These are phyloP conservation scores for Alternaria metachromatica DNA, from an alignment of 2,329 filamentous ascomycete genomes.

Conservation along the genomic window DNA sequence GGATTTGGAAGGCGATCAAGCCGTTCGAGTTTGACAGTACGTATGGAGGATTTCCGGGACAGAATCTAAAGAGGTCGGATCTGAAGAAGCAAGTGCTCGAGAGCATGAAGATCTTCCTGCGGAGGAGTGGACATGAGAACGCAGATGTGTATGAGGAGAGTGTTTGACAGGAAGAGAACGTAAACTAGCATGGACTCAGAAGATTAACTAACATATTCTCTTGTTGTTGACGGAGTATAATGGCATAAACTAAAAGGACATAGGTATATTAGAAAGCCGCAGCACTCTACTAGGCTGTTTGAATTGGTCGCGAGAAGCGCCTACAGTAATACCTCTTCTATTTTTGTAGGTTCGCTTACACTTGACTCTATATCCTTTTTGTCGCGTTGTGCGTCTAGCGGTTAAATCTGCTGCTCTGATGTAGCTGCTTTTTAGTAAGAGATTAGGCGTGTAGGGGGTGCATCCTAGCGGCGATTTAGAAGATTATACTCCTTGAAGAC, in stretches of 20 bases:
- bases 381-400: no score
- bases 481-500: no score
- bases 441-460: no score
- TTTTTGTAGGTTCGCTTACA: no score
- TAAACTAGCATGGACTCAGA: not conserved
- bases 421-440: no score
- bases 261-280: not conserved
- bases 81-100: conserved; percentile 72
- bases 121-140: conserved; percentile 55
- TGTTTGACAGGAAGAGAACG: not conserved
- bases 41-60: conserved; percentile 70
- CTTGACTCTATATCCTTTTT: no score
- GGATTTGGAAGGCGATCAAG: conserved; percentile 74
- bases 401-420: no score
- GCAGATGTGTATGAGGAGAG: conserved; percentile 50
- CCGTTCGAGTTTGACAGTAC: conserved; percentile 68
- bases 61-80: conserved; percentile 63
- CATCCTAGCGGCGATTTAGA: no score
- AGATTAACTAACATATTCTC: not conserved
- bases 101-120: conserved; percentile 77
- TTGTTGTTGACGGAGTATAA: not conserved
- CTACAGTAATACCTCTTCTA: no score
- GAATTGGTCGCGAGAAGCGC: no score
- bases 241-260: not conserved
- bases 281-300: no score